A percentile compares a stretch with the other conserved stretches of the same genome.
These are phyloP conservation scores for Pisolithus sp. DNA, from an alignment of 768 basidiomycete species.

Conservation along the genomic window DNA sequence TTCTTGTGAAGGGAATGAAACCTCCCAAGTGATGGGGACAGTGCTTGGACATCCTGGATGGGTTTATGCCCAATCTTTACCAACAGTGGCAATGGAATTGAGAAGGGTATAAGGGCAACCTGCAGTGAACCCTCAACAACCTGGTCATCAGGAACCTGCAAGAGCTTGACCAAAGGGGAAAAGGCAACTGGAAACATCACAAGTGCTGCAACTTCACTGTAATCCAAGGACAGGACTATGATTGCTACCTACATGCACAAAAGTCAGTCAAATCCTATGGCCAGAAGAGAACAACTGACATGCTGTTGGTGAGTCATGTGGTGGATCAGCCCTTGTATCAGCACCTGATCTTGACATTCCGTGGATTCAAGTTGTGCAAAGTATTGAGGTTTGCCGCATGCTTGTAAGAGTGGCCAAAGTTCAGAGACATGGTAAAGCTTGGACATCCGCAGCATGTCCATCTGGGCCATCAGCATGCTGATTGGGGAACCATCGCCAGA, in stretches of 20 bases:
- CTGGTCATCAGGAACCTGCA: conserved; percentile 36
- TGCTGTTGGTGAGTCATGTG: conserved; percentile 44
- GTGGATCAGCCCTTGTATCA: conserved; percentile 34
- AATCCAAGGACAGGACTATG: conserved; percentile 43
- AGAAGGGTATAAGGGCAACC: conserved; percentile 22
- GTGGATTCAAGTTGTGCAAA: conserved; percentile 43
- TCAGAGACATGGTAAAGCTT: conserved; percentile 46
- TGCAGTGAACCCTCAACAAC: conserved; percentile 12
- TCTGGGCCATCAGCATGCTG: conserved; percentile 37
- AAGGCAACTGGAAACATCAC: conserved; percentile 46
- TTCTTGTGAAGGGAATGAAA: conserved; percentile 5
- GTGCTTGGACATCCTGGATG: conserved; percentile 6
- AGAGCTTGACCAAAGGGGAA: conserved; percentile 27
- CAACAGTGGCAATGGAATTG: conserved; percentile 11
- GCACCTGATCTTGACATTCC: conserved; percentile 32
- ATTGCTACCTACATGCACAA: conserved; percentile 38
- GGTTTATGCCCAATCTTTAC: conserved; percentile 11
- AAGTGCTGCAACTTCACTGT: conserved; percentile 43
- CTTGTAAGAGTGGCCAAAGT: conserved; percentile 39
- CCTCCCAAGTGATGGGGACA: not conserved
- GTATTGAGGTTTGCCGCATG: conserved; percentile 47
- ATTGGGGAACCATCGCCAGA: conserved; percentile 41
- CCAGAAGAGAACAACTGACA: conserved; percentile 30
- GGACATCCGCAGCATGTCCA: conserved; percentile 37
- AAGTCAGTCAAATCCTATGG: conserved; percentile 1